Conservation (phyloP, 2,329 filamentous ascomycete species). For the Aureobasidium mangrovei region DNA sequence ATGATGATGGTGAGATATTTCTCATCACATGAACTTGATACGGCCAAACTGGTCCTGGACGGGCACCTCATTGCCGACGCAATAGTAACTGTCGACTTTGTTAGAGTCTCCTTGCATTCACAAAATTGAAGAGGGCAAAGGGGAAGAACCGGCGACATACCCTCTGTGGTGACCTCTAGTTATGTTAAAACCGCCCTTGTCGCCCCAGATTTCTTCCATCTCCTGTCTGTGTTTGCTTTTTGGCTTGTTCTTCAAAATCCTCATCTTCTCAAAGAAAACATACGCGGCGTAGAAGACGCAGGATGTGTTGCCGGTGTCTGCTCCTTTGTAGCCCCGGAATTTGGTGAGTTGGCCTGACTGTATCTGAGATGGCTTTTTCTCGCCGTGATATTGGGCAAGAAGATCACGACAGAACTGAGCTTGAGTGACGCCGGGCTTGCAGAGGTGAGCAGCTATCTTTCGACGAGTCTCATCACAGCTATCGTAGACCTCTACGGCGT, state of each 20-base stretch:
- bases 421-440: conserved; percentile 41
- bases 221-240: conserved; percentile 44
- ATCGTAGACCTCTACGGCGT: conserved; percentile 44
- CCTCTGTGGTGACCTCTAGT: conserved; percentile 5
- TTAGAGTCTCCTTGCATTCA: background rate
- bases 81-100: background rate
- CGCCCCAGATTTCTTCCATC: conserved; percentile 39
- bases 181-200: background rate
- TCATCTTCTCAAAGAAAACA: conserved; percentile 52
- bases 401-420: conserved; percentile 45
- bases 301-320: conserved; percentile 41
- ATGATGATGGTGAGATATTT: background rate
- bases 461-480: conserved; percentile 50
- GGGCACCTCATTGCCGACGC: background rate
- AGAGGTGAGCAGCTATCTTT: conserved; percentile 47
- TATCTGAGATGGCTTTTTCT: conserved; percentile 29
- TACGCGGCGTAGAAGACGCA: conserved; percentile 47
- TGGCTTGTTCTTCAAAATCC: conserved; percentile 43
- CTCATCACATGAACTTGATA: background rate
- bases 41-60: conserved; percentile 7
- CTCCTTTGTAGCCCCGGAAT: conserved; percentile 45
- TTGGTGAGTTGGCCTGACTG: conserved; percentile 38
- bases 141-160: background rate
- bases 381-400: conserved; percentile 31
- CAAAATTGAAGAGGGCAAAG: background rate